Percentiles rank a stretch among this genome's conserved stretches.
Evolutionary conservation across 805 yeast species (phyloP).

Genomic region (Lachancea mirantina): DNA sequence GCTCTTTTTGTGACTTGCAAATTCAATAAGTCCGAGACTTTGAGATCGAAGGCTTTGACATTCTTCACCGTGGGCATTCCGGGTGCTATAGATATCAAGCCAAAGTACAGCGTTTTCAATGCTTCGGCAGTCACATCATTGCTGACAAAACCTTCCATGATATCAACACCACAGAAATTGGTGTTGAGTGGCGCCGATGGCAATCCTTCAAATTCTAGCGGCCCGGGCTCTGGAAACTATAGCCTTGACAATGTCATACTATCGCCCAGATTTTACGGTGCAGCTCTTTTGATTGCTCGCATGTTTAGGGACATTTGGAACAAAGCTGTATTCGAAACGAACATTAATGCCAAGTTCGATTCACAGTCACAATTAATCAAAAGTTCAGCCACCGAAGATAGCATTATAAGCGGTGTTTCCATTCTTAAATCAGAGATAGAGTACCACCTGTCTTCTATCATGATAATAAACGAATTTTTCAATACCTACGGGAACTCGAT

Average conservation of each 20-base stretch:
- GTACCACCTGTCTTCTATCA: conserved; percentile 61
- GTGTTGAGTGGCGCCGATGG: conserved; percentile 8
- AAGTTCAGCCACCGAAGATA: conserved; percentile 20
- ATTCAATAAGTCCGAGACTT: conserved; percentile 49
- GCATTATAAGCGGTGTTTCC: conserved; percentile 21
- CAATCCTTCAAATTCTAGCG: conserved; percentile 10
- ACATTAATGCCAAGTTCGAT: conserved; percentile 16
- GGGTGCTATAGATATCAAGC: conserved; percentile 37
- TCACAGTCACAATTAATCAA: conserved; percentile 12
- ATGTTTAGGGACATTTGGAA: conserved; percentile 77
- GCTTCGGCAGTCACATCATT: conserved; percentile 26
- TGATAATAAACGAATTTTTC: conserved; percentile 64
- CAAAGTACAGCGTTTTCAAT: conserved; percentile 32
- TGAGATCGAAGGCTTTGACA: conserved; percentile 38
- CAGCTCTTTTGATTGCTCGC: conserved; percentile 70
- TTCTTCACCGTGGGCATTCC: conserved; percentile 39
- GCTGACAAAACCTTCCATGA: conserved; percentile 18
- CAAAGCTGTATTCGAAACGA: conserved; percentile 50
- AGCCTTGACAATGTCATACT: conserved; percentile 70
- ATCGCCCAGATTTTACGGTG: conserved; percentile 88
- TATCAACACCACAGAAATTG: conserved; percentile 17
- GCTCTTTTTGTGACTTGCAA: conserved; percentile 80
- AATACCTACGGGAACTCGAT: conserved; percentile 49
- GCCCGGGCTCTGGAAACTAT: conserved; percentile 11
- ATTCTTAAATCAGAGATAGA: conserved; percentile 44